Conservation (phyloP, 257 asterid genomes). For the Henckelia pumila region DNA sequence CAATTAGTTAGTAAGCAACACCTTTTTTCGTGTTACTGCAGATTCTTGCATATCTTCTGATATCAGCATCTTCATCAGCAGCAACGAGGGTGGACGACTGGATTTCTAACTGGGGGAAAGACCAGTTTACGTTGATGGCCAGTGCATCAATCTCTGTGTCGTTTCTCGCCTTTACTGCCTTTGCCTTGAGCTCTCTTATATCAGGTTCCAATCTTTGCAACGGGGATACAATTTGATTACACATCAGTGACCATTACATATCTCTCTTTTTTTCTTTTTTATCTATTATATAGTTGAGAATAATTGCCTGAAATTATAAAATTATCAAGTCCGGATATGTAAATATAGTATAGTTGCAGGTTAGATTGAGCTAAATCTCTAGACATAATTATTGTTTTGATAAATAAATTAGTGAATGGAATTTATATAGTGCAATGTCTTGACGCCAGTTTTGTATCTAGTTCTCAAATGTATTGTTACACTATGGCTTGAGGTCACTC, state of each 20-base stretch:
- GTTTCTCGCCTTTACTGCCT: slow-evolving; percentile 67
- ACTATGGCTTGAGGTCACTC: too few species aligned
- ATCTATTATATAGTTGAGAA: too few species aligned
- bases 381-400: background rate
- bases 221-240: slow-evolving; percentile 37
- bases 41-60: slow-evolving; percentile 77
- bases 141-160: slow-evolving; percentile 71
- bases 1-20: background rate
- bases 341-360: background rate
- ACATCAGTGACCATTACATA: background rate
- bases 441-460: background rate
- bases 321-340: background rate
- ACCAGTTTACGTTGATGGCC: slow-evolving; percentile 77
- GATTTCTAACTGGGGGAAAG: slow-evolving; percentile 85
- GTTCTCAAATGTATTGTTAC: background rate
- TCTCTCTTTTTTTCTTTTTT: background rate
- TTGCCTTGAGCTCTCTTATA: slow-evolving; percentile 66
- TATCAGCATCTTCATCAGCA: slow-evolving; percentile 88
- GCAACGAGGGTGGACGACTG: slow-evolving; percentile 85
- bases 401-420: too few species aligned
- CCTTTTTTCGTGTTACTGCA: slow-evolving; percentile 29
- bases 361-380: too few species aligned
- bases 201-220: slow-evolving; percentile 75
- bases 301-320: too few species aligned
- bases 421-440: background rate